Evolutionary conservation across 257 asterid species (phyloP).

Genomic region (Capsicum rhomboideum): DNA sequence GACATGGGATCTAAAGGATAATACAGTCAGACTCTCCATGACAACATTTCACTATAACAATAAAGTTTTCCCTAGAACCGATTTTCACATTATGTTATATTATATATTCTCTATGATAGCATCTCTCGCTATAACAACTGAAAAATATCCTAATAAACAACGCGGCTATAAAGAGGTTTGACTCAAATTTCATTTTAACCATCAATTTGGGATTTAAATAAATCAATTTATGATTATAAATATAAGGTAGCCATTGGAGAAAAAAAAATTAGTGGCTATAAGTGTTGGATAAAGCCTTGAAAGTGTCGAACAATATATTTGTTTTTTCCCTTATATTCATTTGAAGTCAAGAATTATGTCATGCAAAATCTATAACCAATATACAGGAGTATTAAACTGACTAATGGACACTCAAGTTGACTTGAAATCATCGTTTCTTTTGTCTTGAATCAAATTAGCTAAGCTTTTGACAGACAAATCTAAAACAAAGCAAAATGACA

Average conservation of each 20-base stretch:
- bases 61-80: too few species aligned
- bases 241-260: background rate
- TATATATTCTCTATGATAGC: background rate
- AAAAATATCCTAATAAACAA: background rate
- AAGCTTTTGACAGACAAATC: background rate
- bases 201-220: background rate
- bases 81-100: too few species aligned
- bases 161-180: background rate
- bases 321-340: background rate
- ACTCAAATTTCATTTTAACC: background rate
- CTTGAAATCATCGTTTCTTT: slow-evolving; percentile 1
- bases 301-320: background rate
- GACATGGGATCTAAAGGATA: background rate
- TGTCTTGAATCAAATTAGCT: background rate
- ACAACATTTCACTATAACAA: too few species aligned
- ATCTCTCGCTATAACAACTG: background rate
- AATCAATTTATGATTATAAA: background rate
- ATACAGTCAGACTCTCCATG: too few species aligned
- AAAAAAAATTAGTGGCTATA: background rate
- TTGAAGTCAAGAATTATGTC: background rate
- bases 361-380: background rate
- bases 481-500: background rate
- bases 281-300: background rate
- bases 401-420: background rate
- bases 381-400: background rate